A percentile compares a stretch with the other conserved stretches of the same genome.
phyloP scores from a whole-genome alignment of 306 rosid species.

The Comarum palustre region DNA sequence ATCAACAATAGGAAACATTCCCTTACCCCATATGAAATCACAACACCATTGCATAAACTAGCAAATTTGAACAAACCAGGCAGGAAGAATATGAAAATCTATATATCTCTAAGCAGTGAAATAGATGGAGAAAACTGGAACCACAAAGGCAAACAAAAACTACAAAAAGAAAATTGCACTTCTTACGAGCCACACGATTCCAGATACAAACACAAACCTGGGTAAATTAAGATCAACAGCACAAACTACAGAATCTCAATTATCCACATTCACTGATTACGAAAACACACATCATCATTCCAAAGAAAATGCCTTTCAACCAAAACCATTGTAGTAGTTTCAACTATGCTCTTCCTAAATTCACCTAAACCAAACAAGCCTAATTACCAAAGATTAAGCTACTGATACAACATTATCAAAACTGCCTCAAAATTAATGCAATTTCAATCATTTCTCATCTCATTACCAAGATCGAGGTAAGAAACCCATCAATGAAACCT shows the following conservation, averaged over 20 bases:
- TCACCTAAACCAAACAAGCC: neutral
- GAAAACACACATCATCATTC: neutral
- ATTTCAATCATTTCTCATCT: neutral
- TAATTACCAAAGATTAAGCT: neutral
- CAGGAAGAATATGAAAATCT: neutral
- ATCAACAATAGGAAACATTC: neutral
- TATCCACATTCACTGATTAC: neutral
- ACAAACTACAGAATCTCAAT: neutral
- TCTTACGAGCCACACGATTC: neutral
- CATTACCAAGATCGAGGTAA: neutral
- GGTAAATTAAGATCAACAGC: neutral
- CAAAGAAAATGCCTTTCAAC: conserved; percentile 10
- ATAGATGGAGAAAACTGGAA: conserved; percentile 7
- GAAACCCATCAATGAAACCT: neutral
- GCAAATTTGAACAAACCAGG: neutral
- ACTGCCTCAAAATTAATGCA: conserved; percentile 1
- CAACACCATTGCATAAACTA: neutral
- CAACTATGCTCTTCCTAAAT: neutral
- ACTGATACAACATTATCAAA: conserved; percentile 1
- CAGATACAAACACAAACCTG: conserved; percentile 2
- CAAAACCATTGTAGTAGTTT: neutral
- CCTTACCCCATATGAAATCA: neutral
- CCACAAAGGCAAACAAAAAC: neutral
- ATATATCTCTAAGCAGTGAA: neutral
- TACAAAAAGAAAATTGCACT: neutral